phyloP scores from a whole-genome alignment of 2,329 filamentous ascomycete species.

The Sphaerulina musiva region DNA sequence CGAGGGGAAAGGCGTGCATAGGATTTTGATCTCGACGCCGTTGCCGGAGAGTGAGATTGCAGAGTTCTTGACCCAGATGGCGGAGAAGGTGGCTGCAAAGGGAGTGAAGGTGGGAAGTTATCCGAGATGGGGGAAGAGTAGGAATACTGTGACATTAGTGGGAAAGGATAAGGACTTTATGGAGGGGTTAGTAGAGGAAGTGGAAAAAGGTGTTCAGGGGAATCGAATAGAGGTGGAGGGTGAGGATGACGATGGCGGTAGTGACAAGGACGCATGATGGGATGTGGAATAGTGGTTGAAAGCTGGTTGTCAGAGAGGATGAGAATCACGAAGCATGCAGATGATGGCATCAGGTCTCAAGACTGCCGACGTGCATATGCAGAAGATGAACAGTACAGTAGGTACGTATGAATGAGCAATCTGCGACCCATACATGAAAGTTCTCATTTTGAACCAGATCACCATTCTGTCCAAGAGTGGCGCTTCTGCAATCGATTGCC shows the following conservation, averaged over 20 bases:
- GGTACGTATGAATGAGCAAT: not conserved
- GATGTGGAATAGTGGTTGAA: not conserved
- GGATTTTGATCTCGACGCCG: slow-evolving; percentile 81
- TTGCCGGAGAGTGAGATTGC: slow-evolving; percentile 81
- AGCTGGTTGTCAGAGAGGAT: too few species aligned
- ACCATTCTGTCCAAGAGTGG: not conserved
- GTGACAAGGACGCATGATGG: slow-evolving; percentile 34
- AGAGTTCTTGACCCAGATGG: slow-evolving; percentile 72
- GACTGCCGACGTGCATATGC: not conserved
- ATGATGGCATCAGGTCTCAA: too few species aligned
- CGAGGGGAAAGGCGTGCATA: slow-evolving; percentile 69
- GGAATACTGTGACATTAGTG: slow-evolving; percentile 86
- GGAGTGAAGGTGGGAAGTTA: slow-evolving; percentile 95
- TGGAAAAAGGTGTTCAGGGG: slow-evolving; percentile 69
- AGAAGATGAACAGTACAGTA: not conserved
- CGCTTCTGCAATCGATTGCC: not conserved
- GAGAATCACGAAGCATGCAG: too few species aligned
- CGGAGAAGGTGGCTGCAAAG: slow-evolving; percentile 62
- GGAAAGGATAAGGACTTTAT: slow-evolving; percentile 67
- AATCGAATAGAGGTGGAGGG: slow-evolving; percentile 63
- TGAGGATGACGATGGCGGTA: slow-evolving; percentile 43
- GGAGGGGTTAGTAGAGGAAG: slow-evolving; percentile 70
- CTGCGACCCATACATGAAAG: too few species aligned
- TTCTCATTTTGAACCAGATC: not conserved
- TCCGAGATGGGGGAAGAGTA: slow-evolving; percentile 79